Percentiles rank a stretch among this genome's conserved stretches.
Evolutionary conservation across 371 early-diverging fungal genomes (phyloP).

Genomic region (Apophysomyces trapeziformis): DNA sequence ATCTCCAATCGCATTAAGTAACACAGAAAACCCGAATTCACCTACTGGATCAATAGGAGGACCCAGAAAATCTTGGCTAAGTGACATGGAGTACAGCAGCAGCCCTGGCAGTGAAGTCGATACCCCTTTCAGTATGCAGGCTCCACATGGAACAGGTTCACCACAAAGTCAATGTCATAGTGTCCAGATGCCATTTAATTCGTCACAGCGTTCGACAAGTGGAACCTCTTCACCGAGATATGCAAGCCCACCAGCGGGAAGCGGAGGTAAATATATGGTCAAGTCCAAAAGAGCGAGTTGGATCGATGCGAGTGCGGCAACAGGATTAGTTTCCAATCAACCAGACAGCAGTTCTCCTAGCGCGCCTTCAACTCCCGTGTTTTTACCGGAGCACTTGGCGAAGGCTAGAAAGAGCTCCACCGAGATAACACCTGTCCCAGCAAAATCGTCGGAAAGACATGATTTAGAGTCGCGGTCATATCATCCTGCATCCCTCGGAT

Average conservation of each 20-base stretch:
- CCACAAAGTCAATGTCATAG: slow-evolving; percentile 1
- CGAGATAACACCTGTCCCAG: neutral
- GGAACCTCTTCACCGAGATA: slow-evolving; percentile 28
- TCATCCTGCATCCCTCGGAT: slow-evolving; percentile 9
- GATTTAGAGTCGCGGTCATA: neutral
- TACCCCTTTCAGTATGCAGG: slow-evolving; percentile 5
- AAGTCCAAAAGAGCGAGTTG: slow-evolving; percentile 40
- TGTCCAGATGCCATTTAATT: slow-evolving; percentile 2
- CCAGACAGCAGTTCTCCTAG: slow-evolving; percentile 12
- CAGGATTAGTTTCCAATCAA: slow-evolving; percentile 4
- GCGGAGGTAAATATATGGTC: slow-evolving; percentile 40
- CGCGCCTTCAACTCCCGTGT: slow-evolving; percentile 23
- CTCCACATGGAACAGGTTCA: neutral
- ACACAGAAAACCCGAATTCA: slow-evolving; percentile 6
- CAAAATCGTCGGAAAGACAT: neutral
- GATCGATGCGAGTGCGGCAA: slow-evolving; percentile 33
- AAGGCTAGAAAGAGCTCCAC: slow-evolving; percentile 23
- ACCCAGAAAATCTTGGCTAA: neutral
- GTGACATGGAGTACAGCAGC: slow-evolving; percentile 26
- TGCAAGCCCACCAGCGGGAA: slow-evolving; percentile 36
- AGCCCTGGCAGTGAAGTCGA: slow-evolving; percentile 26
- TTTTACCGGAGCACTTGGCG: slow-evolving; percentile 8
- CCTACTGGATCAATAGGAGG: slow-evolving; percentile 1
- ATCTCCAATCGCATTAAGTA: slow-evolving; percentile 9
- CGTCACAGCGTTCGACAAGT: slow-evolving; percentile 1